Evolutionary conservation across 2,329 filamentous ascomycete species (phyloP), one percentile per base, ranked within the genome.

Genomic region (Curvularia sp.): DNA sequence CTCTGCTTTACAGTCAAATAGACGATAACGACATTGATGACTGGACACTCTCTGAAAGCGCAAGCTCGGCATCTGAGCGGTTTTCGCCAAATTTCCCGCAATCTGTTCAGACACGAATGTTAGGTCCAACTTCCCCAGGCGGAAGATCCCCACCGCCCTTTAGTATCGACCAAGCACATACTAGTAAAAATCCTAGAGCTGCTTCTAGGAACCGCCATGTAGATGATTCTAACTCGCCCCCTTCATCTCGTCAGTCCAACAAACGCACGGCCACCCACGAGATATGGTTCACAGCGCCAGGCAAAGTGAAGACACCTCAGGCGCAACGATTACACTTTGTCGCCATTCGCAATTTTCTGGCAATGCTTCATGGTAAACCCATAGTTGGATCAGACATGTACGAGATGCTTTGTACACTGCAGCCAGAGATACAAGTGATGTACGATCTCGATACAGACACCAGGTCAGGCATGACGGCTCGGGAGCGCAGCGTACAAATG

Each of bases 301-400:
- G 80, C 1, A 80, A 83, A 36, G 66, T 83, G 38, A 81, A 68
- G 12, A 72, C 71, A 69, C 65, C 82, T 75, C 68, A 74, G 74
- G 18, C 83, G 82, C 41, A 82, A 82, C 53, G 79, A 83, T 80
- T 86, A 1, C 81, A 89, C 61, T 86, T 88, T 63, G 81, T 90
- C 46, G 87, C 88, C 0, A 88, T 88, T 0, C 84, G 89, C 19
- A 91, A 91, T 66, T 84, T 90, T 43, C 86, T 91, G 65, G 88
- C 88, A 0, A 75, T 90, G 32, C 74, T 90, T 1, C 87, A 86
- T 66, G 82, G 86, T 50, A 84, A 85, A 21, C 87, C 88, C 0
- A 79, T 91, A 0, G 87, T 91, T 2, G 89, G 89, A 0, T 68
- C 85, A 1, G 87, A 87, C 4, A 73, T 91, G 0, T 84, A 83